phyloP scores from a whole-genome alignment of 345 rosid species.

The Mallotus nudiflorus region DNA sequence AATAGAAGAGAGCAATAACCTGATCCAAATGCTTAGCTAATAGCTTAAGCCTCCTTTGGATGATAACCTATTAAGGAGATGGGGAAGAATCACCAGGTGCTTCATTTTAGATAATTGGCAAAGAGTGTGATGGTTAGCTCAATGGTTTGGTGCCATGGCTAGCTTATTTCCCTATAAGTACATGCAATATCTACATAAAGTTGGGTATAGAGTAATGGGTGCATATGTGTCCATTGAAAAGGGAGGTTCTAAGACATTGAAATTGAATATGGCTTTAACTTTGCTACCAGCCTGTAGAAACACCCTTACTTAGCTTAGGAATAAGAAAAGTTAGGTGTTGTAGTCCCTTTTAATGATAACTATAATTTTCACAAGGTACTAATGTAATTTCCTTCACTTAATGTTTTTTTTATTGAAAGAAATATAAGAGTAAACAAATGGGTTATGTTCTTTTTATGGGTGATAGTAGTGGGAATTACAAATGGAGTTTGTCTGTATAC shows the following conservation, averaged over 20 bases:
- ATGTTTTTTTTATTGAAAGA: too few relatives aligned
- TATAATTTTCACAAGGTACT: constrained; percentile 82
- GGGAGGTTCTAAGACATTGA: constrained; percentile 73
- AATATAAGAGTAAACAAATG: background rate
- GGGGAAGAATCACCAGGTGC: constrained; percentile 41
- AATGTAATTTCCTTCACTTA: background rate
- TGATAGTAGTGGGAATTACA: constrained; percentile 60
- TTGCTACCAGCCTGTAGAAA: constrained; percentile 73
- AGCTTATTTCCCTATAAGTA: constrained; percentile 60
- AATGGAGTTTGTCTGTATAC: constrained; percentile 63
- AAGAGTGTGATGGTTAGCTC: constrained; percentile 63
- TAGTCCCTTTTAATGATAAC: constrained; percentile 77
- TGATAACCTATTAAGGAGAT: constrained; percentile 49
- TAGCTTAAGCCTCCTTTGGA: constrained; percentile 59
- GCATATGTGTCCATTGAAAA: constrained; percentile 69
- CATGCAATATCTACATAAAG: constrained; percentile 46
- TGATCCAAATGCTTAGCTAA: constrained; percentile 77
- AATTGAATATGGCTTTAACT: constrained; percentile 78
- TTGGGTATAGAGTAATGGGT: constrained; percentile 61
- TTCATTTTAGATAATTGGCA: constrained; percentile 72
- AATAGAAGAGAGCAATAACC: constrained; percentile 59
- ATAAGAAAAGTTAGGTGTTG: constrained; percentile 62
- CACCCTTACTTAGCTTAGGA: constrained; percentile 82
- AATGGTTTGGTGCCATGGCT: constrained; percentile 62
- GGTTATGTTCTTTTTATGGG: constrained; percentile 29